Evolutionary conservation across 306 rosid genomes (phyloP), one percentile per base, ranked within the genome.

Genomic region (Glycine latifolia): DNA sequence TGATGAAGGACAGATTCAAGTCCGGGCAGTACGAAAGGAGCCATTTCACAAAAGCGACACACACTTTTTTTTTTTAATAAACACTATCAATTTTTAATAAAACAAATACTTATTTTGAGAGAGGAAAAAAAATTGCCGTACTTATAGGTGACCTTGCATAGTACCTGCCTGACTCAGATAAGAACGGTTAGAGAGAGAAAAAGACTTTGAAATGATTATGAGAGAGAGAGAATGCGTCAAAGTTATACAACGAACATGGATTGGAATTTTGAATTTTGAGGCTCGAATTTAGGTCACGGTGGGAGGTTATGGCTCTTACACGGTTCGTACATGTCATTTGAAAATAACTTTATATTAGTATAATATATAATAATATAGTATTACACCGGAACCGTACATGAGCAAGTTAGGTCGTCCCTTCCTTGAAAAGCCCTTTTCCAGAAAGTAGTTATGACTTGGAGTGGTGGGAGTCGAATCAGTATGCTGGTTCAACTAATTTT

Each of bases 1-100:
- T 87, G 99, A 90, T 97, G 97, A 88, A 95, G 99, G 99, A 95
- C 95, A 91, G 88, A 88, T 86, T 77, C 88, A 90, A 89, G 92
- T 92, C 90, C 94, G 82, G 86, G 48, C 85, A 56, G 99, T 95
- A 95, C 99, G 94, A 89, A 77, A 54, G 48, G 15, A 11, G 58
- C 88, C 84, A 62, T 48, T 75, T 70, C 72, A 80, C 50, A 56
- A 10, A n/a, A 58, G 74, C 68, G 56, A 43, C 79, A 37, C 20
- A 2, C 0, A 7, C 7, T 3, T 33, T 37, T 37, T 2, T 37
- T 37, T 37, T 37, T 6, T 62, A 39, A 20, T 0, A 20, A 20
- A 20, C 1, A 20, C 20, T 20, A 20, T 20, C 20, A 20, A 20
- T 20, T 0, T 1, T 20, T 20, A 20, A 20, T 1, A 20, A 20